Base-by-base conservation (phyloP, 176 grass and related monocot genomes). In the Lolium rigidum region DNA sequence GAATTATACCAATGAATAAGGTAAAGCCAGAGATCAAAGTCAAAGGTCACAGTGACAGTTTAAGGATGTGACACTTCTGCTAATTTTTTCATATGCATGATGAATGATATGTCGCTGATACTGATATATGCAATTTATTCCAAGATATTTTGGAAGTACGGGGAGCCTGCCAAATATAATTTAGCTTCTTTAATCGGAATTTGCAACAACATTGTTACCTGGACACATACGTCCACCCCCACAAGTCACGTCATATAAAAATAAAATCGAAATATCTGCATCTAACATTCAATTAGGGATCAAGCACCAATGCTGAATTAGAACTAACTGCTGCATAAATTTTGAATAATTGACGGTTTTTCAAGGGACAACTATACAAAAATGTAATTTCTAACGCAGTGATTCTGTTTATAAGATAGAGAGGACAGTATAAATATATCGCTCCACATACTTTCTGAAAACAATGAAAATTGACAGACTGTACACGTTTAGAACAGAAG, bases 221-320 rank as follows among this genome's bases (percentile, higher is more conserved):
- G 47, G 68, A 76, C 48, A 55, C n/a, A 72, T 28, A 76, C 28
- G 47, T 8, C 50, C n/a, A 68, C 67, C 47, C 20, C n/a, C 25
- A 46, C 48, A 76, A 65, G 7, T 59, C 8, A 69, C 52, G 60
- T 37, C 24, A 57, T 6, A 82, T 57, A 87, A 54, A 67, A 24
- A 87, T 16, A 26, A 46, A 56, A 82, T 56, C 47, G 4, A 21
- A 63, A 65, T 63, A 87, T 66, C 58, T 56, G 78, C 47, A 76
- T 76, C 57, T 87, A 8, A 76, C 28, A 47, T 52, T 46, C 5
- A 66, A 26, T 82, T 76, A 82, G 71, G 56, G 9, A 39, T 11
- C 4, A 8, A 11, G 17, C 41, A 28, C 50, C 16, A 41, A 37
- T 56, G 35, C 37, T 39, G 12, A 51, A 52, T n/a, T 86, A 74